Evolutionary conservation across 2,329 filamentous ascomycete genomes (phyloP).

Genomic region (Aspergillus caelatus): DNA sequence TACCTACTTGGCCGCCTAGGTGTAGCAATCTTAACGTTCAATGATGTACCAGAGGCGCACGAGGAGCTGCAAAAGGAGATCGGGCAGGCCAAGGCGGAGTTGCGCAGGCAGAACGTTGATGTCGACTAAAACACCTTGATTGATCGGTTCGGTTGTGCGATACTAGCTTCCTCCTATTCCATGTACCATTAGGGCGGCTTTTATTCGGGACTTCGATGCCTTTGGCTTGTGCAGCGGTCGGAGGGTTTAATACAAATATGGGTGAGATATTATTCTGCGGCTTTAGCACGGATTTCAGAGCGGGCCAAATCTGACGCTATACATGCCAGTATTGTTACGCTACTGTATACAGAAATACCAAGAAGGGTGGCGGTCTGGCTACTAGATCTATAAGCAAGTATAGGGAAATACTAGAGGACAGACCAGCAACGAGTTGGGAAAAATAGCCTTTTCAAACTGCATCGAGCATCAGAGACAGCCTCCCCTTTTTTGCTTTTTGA

Average conservation of each 20-base stretch:
- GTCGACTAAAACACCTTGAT: constrained; percentile 38
- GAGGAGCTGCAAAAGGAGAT: constrained; percentile 86
- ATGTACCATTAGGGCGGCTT: neutral
- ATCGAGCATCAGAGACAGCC: neutral
- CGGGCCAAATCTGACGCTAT: neutral
- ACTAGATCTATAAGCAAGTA: neutral
- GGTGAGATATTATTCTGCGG: neutral
- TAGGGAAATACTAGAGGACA: too few species aligned
- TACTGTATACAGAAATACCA: neutral
- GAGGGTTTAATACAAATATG: neutral
- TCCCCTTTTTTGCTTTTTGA: neutral
- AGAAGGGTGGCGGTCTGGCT: too few species aligned
- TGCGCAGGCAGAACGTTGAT: constrained; percentile 46
- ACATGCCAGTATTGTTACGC: neutral
- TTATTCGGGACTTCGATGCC: neutral
- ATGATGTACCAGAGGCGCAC: constrained; percentile 90
- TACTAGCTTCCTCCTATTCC: neutral
- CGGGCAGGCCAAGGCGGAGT: constrained; percentile 50
- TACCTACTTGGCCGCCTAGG: constrained; percentile 91
- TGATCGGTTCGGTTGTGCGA: neutral
- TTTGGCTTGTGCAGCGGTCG: neutral
- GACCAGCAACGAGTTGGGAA: too few species aligned
- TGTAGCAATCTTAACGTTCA: constrained; percentile 91
- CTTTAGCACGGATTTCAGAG: neutral
- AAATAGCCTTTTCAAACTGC: neutral